Base-by-base conservation (phyloP, 257 asterid species). In the Ehretia macrophylla region DNA sequence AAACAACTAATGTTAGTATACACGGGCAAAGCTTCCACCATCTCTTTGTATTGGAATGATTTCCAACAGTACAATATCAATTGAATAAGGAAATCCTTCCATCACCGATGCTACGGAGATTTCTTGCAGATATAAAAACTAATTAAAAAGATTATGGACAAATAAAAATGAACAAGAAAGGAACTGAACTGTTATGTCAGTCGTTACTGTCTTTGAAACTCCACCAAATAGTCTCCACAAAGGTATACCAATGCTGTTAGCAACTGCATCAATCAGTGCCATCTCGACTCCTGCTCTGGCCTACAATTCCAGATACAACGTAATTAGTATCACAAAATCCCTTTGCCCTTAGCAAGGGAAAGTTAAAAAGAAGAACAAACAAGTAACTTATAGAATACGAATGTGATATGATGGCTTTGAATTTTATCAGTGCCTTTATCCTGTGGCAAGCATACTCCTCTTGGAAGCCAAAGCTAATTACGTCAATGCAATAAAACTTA, bases 241-340 rank as follows among this genome's bases (percentile, higher is more conserved):
- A 63, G 97, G 97, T 65, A 81, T 67, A 56, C 94, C 89, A 20
- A 77, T 78, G 77, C 95, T 86, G 79, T 83, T 72, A 10, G 97
- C 89, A 49, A 77, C 92, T 65, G 97, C 97, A 77, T 89, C 95
- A 63, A 86, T 89, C 75, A 89, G 65, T 61, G 97, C 97, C 97
- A 89, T 89, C 84, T 89, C 95, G 35, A 89, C 78, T 65, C 97
- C 95, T 60, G 95, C 97, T 74, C 97, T 80, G 69, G 84, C 97
- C 97, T 89, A 79, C 86, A 84, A 57, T 69, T 60, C 52, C 55
- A 62, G 67, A 77, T 32, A 65, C 51, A 77, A 27, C 58, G 21
- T 20, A 58, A 67, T 80, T 49, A 72, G 67, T 66, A 44, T 18
- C 65, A 49, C 42, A 56, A 42, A 48, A 32, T 14, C 17, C 54